Evolutionary conservation across 495 filamentous ascomycete genomes (phyloP).

Genomic region (Sordaria brevicollis): DNA sequence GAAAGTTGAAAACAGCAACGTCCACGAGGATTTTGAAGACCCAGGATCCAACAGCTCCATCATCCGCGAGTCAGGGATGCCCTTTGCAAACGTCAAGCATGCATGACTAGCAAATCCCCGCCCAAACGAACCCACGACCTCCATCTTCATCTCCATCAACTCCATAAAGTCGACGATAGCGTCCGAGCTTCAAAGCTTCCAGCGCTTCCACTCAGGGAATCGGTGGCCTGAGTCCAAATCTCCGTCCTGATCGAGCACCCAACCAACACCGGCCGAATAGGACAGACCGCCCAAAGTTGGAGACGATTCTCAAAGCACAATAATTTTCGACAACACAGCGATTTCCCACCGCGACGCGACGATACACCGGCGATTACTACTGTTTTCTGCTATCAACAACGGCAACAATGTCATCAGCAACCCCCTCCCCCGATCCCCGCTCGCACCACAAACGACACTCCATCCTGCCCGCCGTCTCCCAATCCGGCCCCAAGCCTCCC

Average conservation of each 20-base stretch:
- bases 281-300: neutral
- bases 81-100: neutral
- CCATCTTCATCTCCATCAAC: neutral
- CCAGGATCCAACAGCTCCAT: neutral
- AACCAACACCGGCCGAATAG: neutral
- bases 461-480: constrained; percentile 31
- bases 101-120: neutral
- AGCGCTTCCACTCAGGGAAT: neutral
- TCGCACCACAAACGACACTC: constrained; percentile 41
- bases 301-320: no score
- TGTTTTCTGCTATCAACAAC: neutral
- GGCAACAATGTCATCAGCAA: constrained; percentile 8
- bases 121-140: neutral
- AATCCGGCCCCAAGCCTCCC: constrained; percentile 48
- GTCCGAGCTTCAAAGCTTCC: neutral
- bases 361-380: neutral
- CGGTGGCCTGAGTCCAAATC: neutral
- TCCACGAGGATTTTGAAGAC: neutral
- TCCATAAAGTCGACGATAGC: neutral
- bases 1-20: neutral
- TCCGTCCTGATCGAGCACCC: neutral
- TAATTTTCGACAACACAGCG: neutral
- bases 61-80: neutral
- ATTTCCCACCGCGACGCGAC: neutral
- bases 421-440: neutral